A percentile compares a stretch with the other conserved stretches of the same genome.
Evolutionary conservation across 225 moss, liverwort and hornwort species (phyloP).

Genomic region (Anthoceros angustus): DNA sequence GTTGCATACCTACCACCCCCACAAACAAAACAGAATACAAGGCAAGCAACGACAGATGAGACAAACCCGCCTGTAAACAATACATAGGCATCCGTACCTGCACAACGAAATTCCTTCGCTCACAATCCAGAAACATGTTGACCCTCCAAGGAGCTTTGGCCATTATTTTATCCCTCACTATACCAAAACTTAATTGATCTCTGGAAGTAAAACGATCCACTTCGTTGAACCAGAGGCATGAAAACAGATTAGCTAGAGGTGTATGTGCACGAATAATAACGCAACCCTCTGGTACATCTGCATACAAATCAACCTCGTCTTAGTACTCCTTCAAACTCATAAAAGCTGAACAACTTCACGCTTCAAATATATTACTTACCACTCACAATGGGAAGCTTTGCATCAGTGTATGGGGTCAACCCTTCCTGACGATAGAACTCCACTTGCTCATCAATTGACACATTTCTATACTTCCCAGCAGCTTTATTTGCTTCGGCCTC

Average conservation of each 20-base stretch:
- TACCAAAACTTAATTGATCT: conserved; percentile 85
- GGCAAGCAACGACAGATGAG: too few species aligned
- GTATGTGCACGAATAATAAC: conserved; percentile 96
- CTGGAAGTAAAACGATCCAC: conserved; percentile 93
- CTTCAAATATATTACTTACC: conserved; percentile 16
- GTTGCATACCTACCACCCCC: too few species aligned
- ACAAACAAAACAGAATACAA: too few species aligned
- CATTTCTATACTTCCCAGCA: conserved; percentile 73
- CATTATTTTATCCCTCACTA: conserved; percentile 66
- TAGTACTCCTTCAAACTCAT: background rate
- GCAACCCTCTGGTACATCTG: conserved; percentile 95
- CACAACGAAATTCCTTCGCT: conserved; percentile 88
- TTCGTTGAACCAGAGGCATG: conserved; percentile 96
- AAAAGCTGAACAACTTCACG: background rate
- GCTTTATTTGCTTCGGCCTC: conserved; percentile 97
- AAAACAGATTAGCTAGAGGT: conserved; percentile 70
- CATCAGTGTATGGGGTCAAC: conserved; percentile 36
- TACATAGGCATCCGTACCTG: conserved; percentile 21
- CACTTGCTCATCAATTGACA: conserved; percentile 62
- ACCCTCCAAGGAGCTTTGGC: conserved; percentile 49
- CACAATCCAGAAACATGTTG: conserved; percentile 92
- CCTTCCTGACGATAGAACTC: conserved; percentile 63
- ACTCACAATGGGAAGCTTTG: conserved; percentile 77
- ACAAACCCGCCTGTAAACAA: too few species aligned
- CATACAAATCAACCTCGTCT: background rate